Percentiles rank a stretch among this genome's conserved stretches.
Evolutionary conservation across 768 basidiomycete species (phyloP).

Genomic region (Mycena indigotica): DNA sequence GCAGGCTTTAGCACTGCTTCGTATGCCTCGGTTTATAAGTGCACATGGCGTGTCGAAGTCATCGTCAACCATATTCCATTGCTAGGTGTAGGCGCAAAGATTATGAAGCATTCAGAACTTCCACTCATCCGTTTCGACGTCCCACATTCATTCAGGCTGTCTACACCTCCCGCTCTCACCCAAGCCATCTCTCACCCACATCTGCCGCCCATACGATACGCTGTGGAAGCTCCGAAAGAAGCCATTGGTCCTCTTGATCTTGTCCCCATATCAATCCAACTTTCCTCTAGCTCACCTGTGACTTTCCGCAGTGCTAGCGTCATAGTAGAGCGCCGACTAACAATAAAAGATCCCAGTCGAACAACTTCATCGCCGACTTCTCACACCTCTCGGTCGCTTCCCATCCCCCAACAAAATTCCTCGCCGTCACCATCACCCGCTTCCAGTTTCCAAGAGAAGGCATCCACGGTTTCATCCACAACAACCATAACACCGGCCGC

Average conservation of each 20-base stretch:
- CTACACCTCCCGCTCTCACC: conserved; percentile 38
- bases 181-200: conserved; percentile 57
- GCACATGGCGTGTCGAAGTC: conserved; percentile 84
- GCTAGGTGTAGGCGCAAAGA: conserved; percentile 65
- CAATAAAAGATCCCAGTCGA: background rate
- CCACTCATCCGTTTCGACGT: conserved; percentile 71
- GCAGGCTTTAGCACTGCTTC: conserved; percentile 67
- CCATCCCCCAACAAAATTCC: conserved; percentile 34
- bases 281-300: conserved; percentile 63
- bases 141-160: conserved; percentile 44
- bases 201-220: conserved; percentile 61
- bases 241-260: conserved; percentile 76
- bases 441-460: conserved; percentile 15
- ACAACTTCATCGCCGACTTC: conserved; percentile 23
- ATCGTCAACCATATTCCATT: conserved; percentile 69
- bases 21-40: conserved; percentile 71
- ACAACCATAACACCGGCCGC: conserved; percentile 19
- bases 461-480: conserved; percentile 23
- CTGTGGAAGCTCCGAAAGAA: conserved; percentile 52
- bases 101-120: conserved; percentile 71
- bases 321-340: conserved; percentile 70
- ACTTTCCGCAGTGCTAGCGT: conserved; percentile 65
- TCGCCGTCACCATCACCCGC: conserved; percentile 31
- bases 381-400: conserved; percentile 13
- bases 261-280: conserved; percentile 62